Evolutionary conservation across 148 eudicot species (phyloP), one percentile per base, ranked within the genome.

Genomic region (Salicornia ramosissima): DNA sequence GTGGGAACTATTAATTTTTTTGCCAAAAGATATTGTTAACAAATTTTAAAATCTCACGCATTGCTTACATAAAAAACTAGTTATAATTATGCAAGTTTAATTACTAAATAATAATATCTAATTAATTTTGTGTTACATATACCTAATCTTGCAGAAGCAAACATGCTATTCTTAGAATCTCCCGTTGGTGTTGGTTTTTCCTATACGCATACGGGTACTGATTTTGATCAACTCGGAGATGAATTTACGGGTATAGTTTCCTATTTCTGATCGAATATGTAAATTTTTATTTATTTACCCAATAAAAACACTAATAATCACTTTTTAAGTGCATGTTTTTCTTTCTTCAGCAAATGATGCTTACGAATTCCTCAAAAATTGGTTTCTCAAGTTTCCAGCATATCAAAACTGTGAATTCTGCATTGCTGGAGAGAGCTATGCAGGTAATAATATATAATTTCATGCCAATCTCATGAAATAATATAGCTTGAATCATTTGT

Each of bases 131-230:
- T 52, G 5, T 24, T 9, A 53, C 13, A 21, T 55, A 10, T n/a
- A 40, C 8, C 16, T 42, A 31, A 33, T 28, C 42, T 47, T 83
- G 82, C 96, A 92, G 98, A 88, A 75, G 96, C 96, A 64, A 92
- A 88, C 64, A 77, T 92, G 86, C 65, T 92, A 64, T 90, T 92
- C 80, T 47, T 92, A 78, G 98, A 92, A 76, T 92, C 98, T 66
- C 98, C 98, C 9, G 77, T 85, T 60, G 98, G 98, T 66, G 96
- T 92, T 68, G 98, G 98, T 22, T 92, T 90, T 84, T 92, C 98
- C 6, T 92, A 92, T 71, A 79, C 96, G 24, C 88, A 88, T 63
- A 83, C 88, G 14, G 80, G 85, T 64, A 70, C 72, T n/a, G 98
- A 92, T 68, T 90, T 85, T 76, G 82, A 85, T 68, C 60, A 55